Conservation (phyloP, 2,329 filamentous ascomycete genomes). For the Malbranchea zuffiana region DNA sequence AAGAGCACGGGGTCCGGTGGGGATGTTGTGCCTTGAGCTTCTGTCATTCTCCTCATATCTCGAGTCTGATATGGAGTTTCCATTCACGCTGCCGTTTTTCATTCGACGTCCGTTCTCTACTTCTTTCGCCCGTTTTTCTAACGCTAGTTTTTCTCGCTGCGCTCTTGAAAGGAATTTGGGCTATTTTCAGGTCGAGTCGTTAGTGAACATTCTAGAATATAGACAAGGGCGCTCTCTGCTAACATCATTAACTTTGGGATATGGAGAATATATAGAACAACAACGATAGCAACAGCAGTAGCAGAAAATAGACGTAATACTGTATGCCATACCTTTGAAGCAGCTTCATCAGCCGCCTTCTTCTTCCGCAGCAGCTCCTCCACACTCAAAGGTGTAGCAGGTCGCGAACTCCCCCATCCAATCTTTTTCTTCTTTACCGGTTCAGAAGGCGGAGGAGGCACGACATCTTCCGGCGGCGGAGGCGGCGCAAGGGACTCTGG, state of each 20-base stretch:
- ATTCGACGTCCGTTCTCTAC: constrained; percentile 49
- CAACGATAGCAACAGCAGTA: no score
- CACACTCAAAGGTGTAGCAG: constrained; percentile 56
- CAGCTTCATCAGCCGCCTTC: constrained; percentile 71
- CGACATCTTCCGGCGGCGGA: constrained; percentile 33
- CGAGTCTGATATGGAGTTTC: constrained; percentile 15
- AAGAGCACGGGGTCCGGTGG: constrained; percentile 64
- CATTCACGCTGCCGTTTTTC: constrained; percentile 25
- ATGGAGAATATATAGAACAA: no score
- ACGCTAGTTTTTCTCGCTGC: constrained; percentile 66
- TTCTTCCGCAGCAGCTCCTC: constrained; percentile 79
- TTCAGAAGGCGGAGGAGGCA: constrained; percentile 32
- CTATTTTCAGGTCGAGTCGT: constrained; percentile 27
- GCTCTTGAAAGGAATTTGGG: constrained; percentile 80
- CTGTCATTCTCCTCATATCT: constrained; percentile 20
- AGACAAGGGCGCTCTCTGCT: constrained; percentile 8
- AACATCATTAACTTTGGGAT: constrained; percentile 12
- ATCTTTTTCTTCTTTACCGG: constrained; percentile 38
- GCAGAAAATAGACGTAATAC: not conserved
- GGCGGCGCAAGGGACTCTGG: constrained; percentile 27
- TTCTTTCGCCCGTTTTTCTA: constrained; percentile 66
- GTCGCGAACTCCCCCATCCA: constrained; percentile 38
- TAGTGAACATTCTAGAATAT: constrained; percentile 13
- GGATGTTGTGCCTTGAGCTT: constrained; percentile 36
- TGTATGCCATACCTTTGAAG: constrained; percentile 52